Base-by-base conservation (phyloP, 2,329 filamentous ascomycete species). In the Piedraia hortae region DNA sequence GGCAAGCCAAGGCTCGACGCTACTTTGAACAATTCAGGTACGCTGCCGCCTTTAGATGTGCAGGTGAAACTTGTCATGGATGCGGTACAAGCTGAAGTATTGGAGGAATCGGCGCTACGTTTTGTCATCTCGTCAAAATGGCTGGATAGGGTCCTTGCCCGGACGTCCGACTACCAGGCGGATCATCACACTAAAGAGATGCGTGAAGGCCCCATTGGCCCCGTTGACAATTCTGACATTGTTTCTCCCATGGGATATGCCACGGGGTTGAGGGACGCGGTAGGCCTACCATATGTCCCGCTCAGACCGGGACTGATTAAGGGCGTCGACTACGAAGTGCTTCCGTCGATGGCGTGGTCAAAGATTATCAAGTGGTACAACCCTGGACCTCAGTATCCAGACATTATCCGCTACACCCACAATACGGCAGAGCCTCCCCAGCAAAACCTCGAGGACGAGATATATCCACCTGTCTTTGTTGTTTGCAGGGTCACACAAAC, bases 171-270 rank as follows among this genome's bases (percentile, higher is more conserved):
- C n/a, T 44, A 52, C 9, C 56, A 59, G 26, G 46, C 55, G 22
- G 54, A 53, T 10, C 56, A 60, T 22, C 50, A 47, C 17, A 9
- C 21, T 9, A 71, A 72, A 29, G 48, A 54, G n/a, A 56, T 58
- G 6, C 40, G 53, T 6, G 57, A 67, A 26, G 62, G 59, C 4
- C 57, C 62, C 4, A 58, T 85, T 25, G 78, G 78, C 1, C 72
- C 74, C 0, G 60, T 93, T 14, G 77, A 91, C 50, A 91, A 91
- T 39, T 65, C 71, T 1, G 71, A 80, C 38, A 66, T 91, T 28
- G 63, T 80, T 22, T 26, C 31, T 5, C 24, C 30, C n/a, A 36
- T 33, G 21, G 43, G 27, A 3, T 43, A 39, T 23, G 21, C 29
- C 0, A 26, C 28, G 9, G 33, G 35, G 8, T 24, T 32, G 10